Percentiles rank a stretch among this genome's conserved stretches.
These are phyloP conservation scores for Pyrus communis DNA, from an alignment of 306 rosid species.

Conservation along the genomic window DNA sequence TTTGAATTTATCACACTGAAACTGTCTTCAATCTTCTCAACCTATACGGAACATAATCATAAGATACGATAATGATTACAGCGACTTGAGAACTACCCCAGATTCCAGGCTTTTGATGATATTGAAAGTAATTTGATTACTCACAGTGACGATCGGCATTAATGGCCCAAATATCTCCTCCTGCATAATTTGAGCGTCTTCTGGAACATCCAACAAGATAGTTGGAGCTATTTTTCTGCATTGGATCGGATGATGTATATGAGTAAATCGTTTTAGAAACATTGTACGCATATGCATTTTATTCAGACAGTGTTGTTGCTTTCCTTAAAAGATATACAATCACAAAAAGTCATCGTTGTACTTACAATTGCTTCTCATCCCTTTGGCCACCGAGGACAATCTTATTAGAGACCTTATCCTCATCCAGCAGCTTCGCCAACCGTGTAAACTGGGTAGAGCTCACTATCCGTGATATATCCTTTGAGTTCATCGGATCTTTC, in stretches of 20 bases:
- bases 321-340: neutral
- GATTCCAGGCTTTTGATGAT: neutral
- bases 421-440: constrained; percentile 51
- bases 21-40: constrained; percentile 55
- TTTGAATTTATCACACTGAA: constrained; percentile 53
- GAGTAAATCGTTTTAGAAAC: neutral
- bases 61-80: too few species aligned
- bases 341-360: neutral
- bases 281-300: neutral
- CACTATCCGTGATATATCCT: constrained; percentile 68
- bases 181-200: constrained; percentile 57
- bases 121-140: constrained; percentile 6
- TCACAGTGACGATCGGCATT: constrained; percentile 65
- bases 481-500: constrained; percentile 42
- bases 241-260: neutral
- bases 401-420: constrained; percentile 55
- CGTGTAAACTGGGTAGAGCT: constrained; percentile 52
- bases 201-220: constrained; percentile 59
- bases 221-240: constrained; percentile 82
- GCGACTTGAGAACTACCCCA: neutral
- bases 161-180: constrained; percentile 86
- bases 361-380: constrained; percentile 59
- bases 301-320: neutral
- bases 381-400: constrained; percentile 72
- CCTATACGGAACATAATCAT: constrained; percentile 15